These are phyloP conservation scores for Anethum foeniculum DNA, from an alignment of 140 eudicot species.

Conservation along the genomic window DNA sequence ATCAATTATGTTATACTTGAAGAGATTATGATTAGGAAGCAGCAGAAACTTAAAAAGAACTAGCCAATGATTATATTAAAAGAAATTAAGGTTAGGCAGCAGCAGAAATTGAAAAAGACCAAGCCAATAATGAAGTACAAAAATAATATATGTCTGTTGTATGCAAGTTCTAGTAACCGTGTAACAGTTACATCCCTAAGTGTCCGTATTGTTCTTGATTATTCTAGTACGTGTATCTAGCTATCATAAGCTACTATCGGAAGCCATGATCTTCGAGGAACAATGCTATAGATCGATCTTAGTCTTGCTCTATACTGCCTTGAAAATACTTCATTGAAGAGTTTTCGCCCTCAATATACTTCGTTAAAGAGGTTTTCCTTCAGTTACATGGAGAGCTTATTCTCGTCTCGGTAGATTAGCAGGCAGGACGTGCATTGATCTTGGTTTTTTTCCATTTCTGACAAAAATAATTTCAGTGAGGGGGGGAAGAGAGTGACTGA, in stretches of 20 bases:
- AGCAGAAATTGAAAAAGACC: neutral
- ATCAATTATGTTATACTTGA: neutral
- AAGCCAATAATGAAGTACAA: neutral
- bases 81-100: neutral
- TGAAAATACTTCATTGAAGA: conserved; percentile 1
- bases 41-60: too few relatives aligned
- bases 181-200: neutral
- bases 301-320: neutral
- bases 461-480: neutral
- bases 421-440: neutral
- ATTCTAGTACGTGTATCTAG: neutral
- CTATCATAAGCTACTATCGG: neutral
- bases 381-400: neutral
- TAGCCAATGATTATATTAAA: too few relatives aligned
- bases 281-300: neutral
- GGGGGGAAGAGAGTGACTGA: too few relatives aligned
- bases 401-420: neutral
- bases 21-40: neutral
- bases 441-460: neutral
- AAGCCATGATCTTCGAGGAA: neutral
- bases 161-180: neutral
- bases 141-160: neutral
- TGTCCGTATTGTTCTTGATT: neutral
- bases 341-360: neutral
- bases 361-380: neutral